These are phyloP conservation scores for Nitzschia putrida DNA, from an alignment of 108 stramenopile species.

Conservation along the genomic window DNA sequence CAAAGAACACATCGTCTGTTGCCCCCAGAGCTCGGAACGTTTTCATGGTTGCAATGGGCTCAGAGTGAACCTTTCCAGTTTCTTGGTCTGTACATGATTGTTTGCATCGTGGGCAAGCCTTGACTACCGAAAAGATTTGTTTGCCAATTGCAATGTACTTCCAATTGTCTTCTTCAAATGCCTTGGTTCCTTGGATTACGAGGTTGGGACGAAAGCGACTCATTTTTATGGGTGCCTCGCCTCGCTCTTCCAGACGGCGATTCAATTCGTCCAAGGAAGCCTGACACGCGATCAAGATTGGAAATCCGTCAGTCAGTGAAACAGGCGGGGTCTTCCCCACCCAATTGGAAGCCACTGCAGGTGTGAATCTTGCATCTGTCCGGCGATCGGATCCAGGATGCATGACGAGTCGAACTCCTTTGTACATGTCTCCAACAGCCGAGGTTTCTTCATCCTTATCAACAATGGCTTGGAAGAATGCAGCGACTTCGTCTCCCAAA, in stretches of 20 bases:
- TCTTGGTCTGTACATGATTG: slow-evolving; percentile 83
- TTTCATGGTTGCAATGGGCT: slow-evolving; percentile 69
- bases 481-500: slow-evolving; percentile 76
- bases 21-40: slow-evolving; percentile 65
- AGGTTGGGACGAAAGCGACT: slow-evolving; percentile 86
- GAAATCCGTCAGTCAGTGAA: slow-evolving; percentile 81
- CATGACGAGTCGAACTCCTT: slow-evolving; percentile 60
- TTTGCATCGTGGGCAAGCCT: slow-evolving; percentile 87
- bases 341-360: slow-evolving; percentile 47
- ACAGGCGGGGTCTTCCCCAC: slow-evolving; percentile 44
- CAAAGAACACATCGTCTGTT: slow-evolving; percentile 74
- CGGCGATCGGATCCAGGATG: slow-evolving; percentile 28
- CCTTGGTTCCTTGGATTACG: slow-evolving; percentile 28
- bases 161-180: slow-evolving; percentile 88
- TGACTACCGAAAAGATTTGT: slow-evolving; percentile 68
- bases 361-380: slow-evolving; percentile 47
- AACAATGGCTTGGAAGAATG: slow-evolving; percentile 59
- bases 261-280: slow-evolving; percentile 76
- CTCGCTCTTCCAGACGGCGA: slow-evolving; percentile 47
- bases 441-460: slow-evolving; percentile 30
- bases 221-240: slow-evolving; percentile 64
- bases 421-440: slow-evolving; percentile 16
- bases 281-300: slow-evolving; percentile 72
- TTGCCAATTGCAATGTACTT: slow-evolving; percentile 77
- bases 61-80: slow-evolving; percentile 60